Percentiles rank a stretch among this genome's conserved stretches.
phyloP scores from a whole-genome alignment of 2,329 filamentous ascomycete genomes.

The Bipolaris zeicola region DNA sequence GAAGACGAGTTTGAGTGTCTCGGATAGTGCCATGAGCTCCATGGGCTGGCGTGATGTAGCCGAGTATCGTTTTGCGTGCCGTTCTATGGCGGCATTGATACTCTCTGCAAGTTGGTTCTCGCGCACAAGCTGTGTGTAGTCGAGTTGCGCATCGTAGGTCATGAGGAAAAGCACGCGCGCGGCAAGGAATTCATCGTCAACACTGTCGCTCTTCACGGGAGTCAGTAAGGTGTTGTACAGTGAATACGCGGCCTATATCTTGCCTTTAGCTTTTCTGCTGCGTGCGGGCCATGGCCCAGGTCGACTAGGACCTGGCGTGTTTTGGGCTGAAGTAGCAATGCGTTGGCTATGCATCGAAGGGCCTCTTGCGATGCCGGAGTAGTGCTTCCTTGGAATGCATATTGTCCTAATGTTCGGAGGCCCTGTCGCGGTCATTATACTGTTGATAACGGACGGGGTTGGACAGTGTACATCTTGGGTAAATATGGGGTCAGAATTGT shows the following conservation, averaged over 20 bases:
- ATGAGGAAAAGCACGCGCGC: conserved; percentile 80
- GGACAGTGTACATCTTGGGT: conserved; percentile 66
- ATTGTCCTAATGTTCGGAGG: conserved; percentile 71
- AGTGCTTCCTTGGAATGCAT: conserved; percentile 73
- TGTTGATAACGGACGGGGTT: background rate
- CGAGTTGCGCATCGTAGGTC: conserved; percentile 75
- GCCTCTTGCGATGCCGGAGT: conserved; percentile 69
- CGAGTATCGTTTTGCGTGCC: conserved; percentile 62
- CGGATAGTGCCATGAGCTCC: conserved; percentile 78
- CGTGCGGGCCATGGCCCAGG: conserved; percentile 68
- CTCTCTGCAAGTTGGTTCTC: conserved; percentile 69
- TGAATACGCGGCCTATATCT: background rate
- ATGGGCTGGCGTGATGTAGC: conserved; percentile 59
- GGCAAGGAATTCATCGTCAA: conserved; percentile 84
- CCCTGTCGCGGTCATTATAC: conserved; percentile 59
- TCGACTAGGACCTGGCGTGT: conserved; percentile 76
- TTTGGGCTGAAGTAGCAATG: conserved; percentile 70
- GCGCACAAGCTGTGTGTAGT: conserved; percentile 69
- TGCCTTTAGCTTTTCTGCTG: conserved; percentile 71
- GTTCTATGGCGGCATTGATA: conserved; percentile 70
- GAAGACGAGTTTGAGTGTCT: conserved; percentile 87
- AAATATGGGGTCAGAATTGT: conserved; percentile 80
- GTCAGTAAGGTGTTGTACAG: conserved; percentile 3
- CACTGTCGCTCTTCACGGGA: conserved; percentile 62
- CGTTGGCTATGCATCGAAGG: conserved; percentile 83